Base-by-base conservation (phyloP, 257 asterid genomes). In the Solanum sparsipilum region DNA sequence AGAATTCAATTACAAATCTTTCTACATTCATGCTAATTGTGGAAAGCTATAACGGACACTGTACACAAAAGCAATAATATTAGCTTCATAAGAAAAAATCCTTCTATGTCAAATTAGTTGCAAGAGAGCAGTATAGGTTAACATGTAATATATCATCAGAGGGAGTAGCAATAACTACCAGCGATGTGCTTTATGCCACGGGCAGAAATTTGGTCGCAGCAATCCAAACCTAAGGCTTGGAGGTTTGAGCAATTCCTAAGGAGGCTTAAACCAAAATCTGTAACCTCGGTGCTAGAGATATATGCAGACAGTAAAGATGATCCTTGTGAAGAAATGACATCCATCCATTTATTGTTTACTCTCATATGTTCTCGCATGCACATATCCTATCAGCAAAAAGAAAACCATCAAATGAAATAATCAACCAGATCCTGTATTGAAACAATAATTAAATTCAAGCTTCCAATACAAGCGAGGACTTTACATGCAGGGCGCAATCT, bases 401-500 rank as follows among this genome's bases (percentile, higher is more conserved):
- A 9, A 81, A 38, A 70, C 68, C 84, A 71, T 44, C 56, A 31
- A 25, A 71, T 21, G 21, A 86, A 79, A 36, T 74, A 74, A 56
- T 21, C 23, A 56, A 36, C 9, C 5, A 35, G 29, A 56, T 46
- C 74, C 39, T 5, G 9, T 75, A 36, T 73, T 81, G 76, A 36
- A 52, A 3, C 41, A 9, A 32, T 39, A 56, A 71, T 16, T 29
- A 84, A 56, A 15, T 38, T 34, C 38, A 36, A 65, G 58, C 79
- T 85, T 39, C 23, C 7, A 3, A 18, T 52, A 46, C 36, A 58
- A 18, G 31, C 23, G 1, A 13, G 25, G 36, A 38, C 74, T 56
- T 87, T 93, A 95, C 99, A 96, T 96, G 97, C 90, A 97, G 98
- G 87, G 96, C 96, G 88, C 99, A 97, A 84, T 96, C 98, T 83